phyloP scores from a whole-genome alignment of 2,329 filamentous ascomycete genomes.

The Neonectria sp. region DNA sequence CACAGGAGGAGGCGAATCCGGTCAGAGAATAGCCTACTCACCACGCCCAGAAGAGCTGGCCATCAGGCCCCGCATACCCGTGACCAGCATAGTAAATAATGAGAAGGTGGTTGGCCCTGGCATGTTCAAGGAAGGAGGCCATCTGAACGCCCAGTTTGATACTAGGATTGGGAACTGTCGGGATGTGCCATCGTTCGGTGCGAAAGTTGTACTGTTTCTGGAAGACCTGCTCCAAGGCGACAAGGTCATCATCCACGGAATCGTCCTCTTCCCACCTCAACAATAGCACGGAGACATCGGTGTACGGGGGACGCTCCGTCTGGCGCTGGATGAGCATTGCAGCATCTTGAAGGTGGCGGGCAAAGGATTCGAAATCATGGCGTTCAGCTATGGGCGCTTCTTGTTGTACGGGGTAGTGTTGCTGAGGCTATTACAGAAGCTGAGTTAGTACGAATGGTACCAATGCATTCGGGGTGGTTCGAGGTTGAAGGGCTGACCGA shows the following conservation, averaged over 20 bases:
- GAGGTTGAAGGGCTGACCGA: conserved; percentile 51
- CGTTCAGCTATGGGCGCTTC: conserved; percentile 62
- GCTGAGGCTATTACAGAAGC: conserved; percentile 45
- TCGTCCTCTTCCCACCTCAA: conserved; percentile 75
- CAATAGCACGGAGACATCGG: conserved; percentile 72
- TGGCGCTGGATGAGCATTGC: conserved; percentile 77
- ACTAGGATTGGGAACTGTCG: conserved; percentile 71
- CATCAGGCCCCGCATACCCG: conserved; percentile 71
- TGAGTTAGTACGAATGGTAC: conserved; percentile 40
- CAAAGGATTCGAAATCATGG: conserved; percentile 77
- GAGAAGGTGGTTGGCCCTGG: conserved; percentile 71
- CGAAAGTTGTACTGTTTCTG: conserved; percentile 73
- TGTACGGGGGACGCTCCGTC: conserved; percentile 71
- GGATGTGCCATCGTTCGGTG: conserved; percentile 74
- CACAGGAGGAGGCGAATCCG: conserved; percentile 32
- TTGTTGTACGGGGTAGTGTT: conserved; percentile 57
- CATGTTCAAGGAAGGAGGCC: conserved; percentile 71
- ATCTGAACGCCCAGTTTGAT: conserved; percentile 74
- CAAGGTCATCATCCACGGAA: conserved; percentile 67
- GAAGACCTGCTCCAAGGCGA: conserved; percentile 70
- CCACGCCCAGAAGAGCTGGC: conserved; percentile 78
- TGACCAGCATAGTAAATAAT: conserved; percentile 77
- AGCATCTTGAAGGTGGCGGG: conserved; percentile 77
- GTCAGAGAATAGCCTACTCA: conserved; percentile 58
- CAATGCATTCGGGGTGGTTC: conserved; percentile 28